Conservation (phyloP, 2,329 filamentous ascomycete genomes). For the Nectriaceae sp. region DNA sequence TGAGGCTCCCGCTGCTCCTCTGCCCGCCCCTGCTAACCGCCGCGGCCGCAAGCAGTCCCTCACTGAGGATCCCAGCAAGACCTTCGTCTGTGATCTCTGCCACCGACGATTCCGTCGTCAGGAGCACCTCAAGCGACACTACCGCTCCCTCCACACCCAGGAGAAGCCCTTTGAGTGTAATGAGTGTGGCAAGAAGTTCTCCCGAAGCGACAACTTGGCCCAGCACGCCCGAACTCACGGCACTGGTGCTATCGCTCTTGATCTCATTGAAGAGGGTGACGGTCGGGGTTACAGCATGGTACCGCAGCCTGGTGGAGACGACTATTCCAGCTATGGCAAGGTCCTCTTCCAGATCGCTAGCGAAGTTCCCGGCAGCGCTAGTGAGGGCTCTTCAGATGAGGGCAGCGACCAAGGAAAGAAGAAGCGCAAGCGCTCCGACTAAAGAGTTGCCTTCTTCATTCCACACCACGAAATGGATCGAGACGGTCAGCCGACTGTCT, state of each 20-base stretch:
- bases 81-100: slow-evolving; percentile 95
- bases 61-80: slow-evolving; percentile 97
- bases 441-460: slow-evolving; percentile 25
- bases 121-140: slow-evolving; percentile 98
- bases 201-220: slow-evolving; percentile 92
- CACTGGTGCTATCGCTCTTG: slow-evolving; percentile 87
- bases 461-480: slow-evolving; percentile 18
- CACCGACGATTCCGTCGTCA: slow-evolving; percentile 96
- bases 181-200: slow-evolving; percentile 99
- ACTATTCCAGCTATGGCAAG: slow-evolving; percentile 69
- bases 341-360: slow-evolving; percentile 81
- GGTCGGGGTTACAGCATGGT: slow-evolving; percentile 46
- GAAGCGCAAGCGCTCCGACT: slow-evolving; percentile 77
- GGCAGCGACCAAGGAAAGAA: slow-evolving; percentile 50
- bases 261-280: slow-evolving; percentile 75
- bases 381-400: slow-evolving; percentile 58
- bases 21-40: slow-evolving; percentile 71
- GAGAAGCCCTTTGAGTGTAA: slow-evolving; percentile 98
- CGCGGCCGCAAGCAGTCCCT: slow-evolving; percentile 97
- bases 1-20: slow-evolving; percentile 43
- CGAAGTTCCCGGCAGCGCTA: slow-evolving; percentile 67
- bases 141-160: slow-evolving; percentile 95
- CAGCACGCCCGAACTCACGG: slow-evolving; percentile 96
- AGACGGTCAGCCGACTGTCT: slow-evolving; percentile 22
- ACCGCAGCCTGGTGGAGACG: slow-evolving; percentile 52